Base-by-base conservation (phyloP, 179 eudicot species). In the Spergularia azorica region DNA sequence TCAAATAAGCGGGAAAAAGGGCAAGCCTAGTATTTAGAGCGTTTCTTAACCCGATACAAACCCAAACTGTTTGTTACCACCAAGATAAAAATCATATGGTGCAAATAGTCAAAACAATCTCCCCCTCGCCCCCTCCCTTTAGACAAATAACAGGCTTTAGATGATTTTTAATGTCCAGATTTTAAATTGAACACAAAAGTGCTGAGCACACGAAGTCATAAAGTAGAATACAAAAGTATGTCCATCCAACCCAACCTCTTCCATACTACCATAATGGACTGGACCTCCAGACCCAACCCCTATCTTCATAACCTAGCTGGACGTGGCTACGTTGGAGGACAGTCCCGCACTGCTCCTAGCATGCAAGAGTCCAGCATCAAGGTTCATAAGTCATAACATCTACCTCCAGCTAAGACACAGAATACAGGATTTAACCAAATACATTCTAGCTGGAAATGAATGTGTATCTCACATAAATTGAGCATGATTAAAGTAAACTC, bases 401-500 rank as follows among this genome's bases (percentile, higher is more conserved):
- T 1, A n/a, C n/a, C 55, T 41, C n/a, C 9, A 26, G 70, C n/a
- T 67, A 41, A 39, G 52, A 3, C 39, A 21, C 55, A 1, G 0
- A 8, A 48, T 67, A 10, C 13, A 46, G 48, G 16, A 67, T 18
- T 67, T 8, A 9, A 48, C 32, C 56, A 67, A 43, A 67, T 41
- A 56, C 32, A n/a, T 14, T 67, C 1, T 67, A 50, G 71, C 36
- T 26, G 10, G 36, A 17, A 18, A 17, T 15, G 14, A 10, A 67
- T 21, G 60, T 41, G 21, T 67, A 15, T 16, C 48, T 43, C 3
- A 76, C 20, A 36, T 50, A 20, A 52, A n/a, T 26, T 59, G 48
- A 55, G 16, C 8, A 56, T 18, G 62, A 73, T 60, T 63, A 50
- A 46, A 66, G 69, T 21, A 57, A 80, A 75, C 97, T 88, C 78